A percentile compares a stretch with the other conserved stretches of the same genome.
Conservation (phyloP, 352 stramenopile genomes). For the Globisporangium barbulae region DNA sequence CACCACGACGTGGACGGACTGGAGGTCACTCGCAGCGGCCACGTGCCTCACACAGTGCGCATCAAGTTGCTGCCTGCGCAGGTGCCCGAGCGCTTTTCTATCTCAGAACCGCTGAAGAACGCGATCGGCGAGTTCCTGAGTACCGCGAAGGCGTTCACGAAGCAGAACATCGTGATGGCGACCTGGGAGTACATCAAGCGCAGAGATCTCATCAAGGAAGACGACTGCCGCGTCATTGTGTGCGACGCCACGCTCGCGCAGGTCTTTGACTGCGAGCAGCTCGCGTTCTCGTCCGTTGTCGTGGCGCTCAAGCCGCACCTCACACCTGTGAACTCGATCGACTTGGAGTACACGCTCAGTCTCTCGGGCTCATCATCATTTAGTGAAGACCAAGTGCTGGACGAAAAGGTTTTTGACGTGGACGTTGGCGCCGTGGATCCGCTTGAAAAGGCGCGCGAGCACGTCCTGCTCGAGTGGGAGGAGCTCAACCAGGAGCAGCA, state of each 20-base stretch:
- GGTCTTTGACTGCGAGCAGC: slow-evolving; percentile 62
- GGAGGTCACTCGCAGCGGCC: slow-evolving; percentile 49
- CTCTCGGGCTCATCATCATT: slow-evolving; percentile 21
- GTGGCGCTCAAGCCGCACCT: slow-evolving; percentile 66
- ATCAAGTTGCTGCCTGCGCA: slow-evolving; percentile 65
- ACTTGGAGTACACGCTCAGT: slow-evolving; percentile 63
- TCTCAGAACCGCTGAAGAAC: slow-evolving; percentile 41
- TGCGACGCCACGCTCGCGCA: slow-evolving; percentile 50
- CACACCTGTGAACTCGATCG: slow-evolving; percentile 42
- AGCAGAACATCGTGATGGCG: slow-evolving; percentile 70
- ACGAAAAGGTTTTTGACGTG: slow-evolving; percentile 59
- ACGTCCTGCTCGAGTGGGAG: slow-evolving; percentile 46
- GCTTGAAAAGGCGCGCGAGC: slow-evolving; percentile 33
- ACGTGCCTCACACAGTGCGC: slow-evolving; percentile 50
- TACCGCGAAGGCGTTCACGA: slow-evolving; percentile 48
- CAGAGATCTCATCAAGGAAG: slow-evolving; percentile 74
- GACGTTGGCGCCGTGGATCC: slow-evolving; percentile 55
- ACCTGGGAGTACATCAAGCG: slow-evolving; percentile 80
- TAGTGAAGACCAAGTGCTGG: slow-evolving; percentile 25
- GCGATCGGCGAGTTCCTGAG: slow-evolving; percentile 42
- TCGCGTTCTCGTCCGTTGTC: slow-evolving; percentile 69
- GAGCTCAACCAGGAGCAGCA: slow-evolving; percentile 66
- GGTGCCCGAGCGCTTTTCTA: slow-evolving; percentile 50
- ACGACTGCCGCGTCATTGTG: slow-evolving; percentile 69
- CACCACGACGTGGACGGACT: slow-evolving; percentile 59